These are phyloP conservation scores for Collybiopsis luxurians DNA, from an alignment of 768 basidiomycete species.

Conservation along the genomic window DNA sequence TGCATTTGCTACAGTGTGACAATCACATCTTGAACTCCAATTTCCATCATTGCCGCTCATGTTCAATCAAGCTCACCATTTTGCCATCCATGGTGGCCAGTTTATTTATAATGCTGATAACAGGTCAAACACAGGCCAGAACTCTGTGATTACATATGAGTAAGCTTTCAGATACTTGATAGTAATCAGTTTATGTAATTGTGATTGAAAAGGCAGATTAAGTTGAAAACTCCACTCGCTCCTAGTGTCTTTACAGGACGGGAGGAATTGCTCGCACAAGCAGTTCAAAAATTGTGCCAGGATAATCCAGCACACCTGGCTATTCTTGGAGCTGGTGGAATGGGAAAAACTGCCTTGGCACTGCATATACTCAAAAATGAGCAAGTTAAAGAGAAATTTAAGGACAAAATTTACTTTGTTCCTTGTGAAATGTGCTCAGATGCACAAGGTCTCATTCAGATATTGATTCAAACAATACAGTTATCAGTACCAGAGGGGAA, in stretches of 20 bases:
- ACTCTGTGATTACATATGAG: too few species aligned
- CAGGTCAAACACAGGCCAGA: not conserved
- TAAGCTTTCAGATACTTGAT: not conserved
- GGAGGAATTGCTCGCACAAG: not conserved
- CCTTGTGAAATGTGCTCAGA: too few species aligned
- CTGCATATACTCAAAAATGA: too few species aligned
- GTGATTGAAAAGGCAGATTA: not conserved
- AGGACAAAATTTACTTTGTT: too few species aligned
- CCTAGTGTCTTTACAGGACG: not conserved
- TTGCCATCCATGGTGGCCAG: too few species aligned
- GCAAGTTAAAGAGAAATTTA: too few species aligned
- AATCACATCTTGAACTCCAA: not conserved
- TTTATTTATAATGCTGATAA: too few species aligned
- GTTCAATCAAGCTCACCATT: not conserved
- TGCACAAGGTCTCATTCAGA: too few species aligned
- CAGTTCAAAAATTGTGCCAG: not conserved
- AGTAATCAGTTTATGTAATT: not conserved
- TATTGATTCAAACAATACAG: not conserved
- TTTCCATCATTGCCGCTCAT: not conserved
- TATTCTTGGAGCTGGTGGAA: too few species aligned
- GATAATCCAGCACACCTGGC: too few species aligned
- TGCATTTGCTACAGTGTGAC: too few species aligned
- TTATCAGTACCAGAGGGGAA: not conserved
- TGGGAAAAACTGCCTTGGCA: too few species aligned
- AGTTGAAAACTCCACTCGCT: not conserved